Base-by-base conservation (phyloP, 176 grass and related monocot species). In the Aegilops tauschii region DNA sequence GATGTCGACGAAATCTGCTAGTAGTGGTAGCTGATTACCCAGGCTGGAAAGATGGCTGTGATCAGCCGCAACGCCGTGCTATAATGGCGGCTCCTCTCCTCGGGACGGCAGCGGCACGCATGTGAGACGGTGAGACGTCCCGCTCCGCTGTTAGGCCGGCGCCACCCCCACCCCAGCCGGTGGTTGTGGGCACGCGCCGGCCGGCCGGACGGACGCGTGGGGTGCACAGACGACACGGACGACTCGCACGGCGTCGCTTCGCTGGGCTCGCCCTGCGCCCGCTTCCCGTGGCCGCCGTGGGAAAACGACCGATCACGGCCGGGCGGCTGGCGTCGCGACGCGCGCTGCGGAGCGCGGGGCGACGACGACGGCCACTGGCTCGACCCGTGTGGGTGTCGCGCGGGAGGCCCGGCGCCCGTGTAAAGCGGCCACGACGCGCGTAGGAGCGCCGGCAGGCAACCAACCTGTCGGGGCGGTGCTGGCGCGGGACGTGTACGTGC, bases 51-150 rank as follows among this genome's bases (percentile, higher is more conserved):
- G 73, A 76, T 50, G 18, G 44, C 28, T 18, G 9, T 11, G 16
- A 76, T 28, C 45, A 28, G 73, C 73, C 11, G 70, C 70, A 13
- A 64, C 77, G n/a, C 77, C 36, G 79, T 8, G 14, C 49, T 52
- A 20, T 45, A 1, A 27, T 14, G 40, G n/a, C 82, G 1, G 21
- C 32, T 73, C 13, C 39, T 8, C 23, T 47, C 44, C 44, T 47
- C 44, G 12, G 44, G 47, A 49, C 83, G 20, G n/a, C 58, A 69
- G 1, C 5, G 34, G 62, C 18, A 16, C 50, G 18, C 67, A 69
- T 44, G 89, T 31, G 65, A 20, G 80, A 49, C 12, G 76, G 80
- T 80, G 81, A 69, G 85, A 72, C 84, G 56, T 90, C 73, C 18
- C 29, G 1, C 16, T 87, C 89, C 65, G 21, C 72, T 80, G 79